Evolutionary conservation across 768 basidiomycete species (phyloP).

Genomic region (Agrocybe chaxingu): DNA sequence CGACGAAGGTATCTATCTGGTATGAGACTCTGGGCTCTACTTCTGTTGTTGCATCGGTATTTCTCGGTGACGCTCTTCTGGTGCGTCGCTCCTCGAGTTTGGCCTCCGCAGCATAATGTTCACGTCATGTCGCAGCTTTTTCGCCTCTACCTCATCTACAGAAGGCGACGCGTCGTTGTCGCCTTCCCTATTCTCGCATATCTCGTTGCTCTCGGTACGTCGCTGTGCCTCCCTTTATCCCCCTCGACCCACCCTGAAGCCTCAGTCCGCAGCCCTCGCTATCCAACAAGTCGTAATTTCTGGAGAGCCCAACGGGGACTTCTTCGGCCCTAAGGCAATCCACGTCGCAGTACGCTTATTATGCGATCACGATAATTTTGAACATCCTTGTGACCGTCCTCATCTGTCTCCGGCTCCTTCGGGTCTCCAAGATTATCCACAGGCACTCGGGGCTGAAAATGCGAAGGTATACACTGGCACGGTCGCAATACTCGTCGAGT

Average conservation of each 20-base stretch:
- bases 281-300: constrained; percentile 33
- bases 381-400: constrained; percentile 39
- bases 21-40: constrained; percentile 24
- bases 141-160: constrained; percentile 24
- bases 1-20: constrained; percentile 20
- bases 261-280: constrained; percentile 25
- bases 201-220: constrained; percentile 22
- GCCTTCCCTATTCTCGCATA: constrained; percentile 20
- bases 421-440: constrained; percentile 22
- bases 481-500: constrained; percentile 35
- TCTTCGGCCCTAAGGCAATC: constrained; percentile 31
- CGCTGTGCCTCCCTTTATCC: neutral
- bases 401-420: constrained; percentile 35
- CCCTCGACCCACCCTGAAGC: neutral
- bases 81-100: constrained; percentile 8
- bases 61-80: constrained; percentile 26
- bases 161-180: constrained; percentile 14
- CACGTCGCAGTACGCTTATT: constrained; percentile 36
- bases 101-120: neutral
- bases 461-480: constrained; percentile 31
- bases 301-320: constrained; percentile 32
- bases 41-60: constrained; percentile 22
- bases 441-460: constrained; percentile 24
- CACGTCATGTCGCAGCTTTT: constrained; percentile 16
- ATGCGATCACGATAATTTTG: constrained; percentile 32